Evolutionary conservation across 768 basidiomycete species (phyloP).

Genomic region (Nevesoporus exiguus): DNA sequence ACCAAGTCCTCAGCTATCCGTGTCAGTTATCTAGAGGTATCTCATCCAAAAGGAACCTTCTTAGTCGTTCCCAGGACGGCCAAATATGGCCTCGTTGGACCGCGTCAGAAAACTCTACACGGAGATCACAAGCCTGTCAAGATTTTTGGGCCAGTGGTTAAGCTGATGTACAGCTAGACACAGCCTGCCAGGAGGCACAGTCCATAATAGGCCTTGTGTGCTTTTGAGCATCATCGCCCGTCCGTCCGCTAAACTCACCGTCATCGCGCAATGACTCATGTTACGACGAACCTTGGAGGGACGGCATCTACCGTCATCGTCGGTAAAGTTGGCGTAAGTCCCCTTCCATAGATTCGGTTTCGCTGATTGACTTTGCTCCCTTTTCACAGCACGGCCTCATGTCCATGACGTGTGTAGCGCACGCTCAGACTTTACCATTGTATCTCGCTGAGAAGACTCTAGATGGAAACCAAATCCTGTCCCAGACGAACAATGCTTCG

Average conservation of each 20-base stretch:
- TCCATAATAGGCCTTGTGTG: background rate
- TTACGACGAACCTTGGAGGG: conserved; percentile 37
- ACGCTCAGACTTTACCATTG: background rate
- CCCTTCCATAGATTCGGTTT: background rate
- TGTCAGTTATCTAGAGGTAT: background rate
- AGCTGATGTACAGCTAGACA: background rate
- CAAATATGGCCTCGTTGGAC: background rate
- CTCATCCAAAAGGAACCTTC: no score
- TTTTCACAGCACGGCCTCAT: conserved; percentile 46
- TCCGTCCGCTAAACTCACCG: background rate
- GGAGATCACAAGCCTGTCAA: background rate
- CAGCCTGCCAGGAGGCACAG: background rate
- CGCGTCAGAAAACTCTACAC: background rate
- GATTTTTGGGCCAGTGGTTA: no score
- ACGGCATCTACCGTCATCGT: conserved; percentile 36
- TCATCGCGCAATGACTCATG: conserved; percentile 24
- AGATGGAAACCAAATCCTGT: conserved; percentile 44
- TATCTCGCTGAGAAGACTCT: background rate
- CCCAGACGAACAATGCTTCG: conserved; percentile 59
- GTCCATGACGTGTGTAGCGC: conserved; percentile 48
- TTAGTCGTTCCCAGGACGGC: no score
- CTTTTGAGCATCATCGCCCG: background rate
- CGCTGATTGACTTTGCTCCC: background rate
- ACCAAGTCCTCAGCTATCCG: no score
- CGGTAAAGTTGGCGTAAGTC: conserved; percentile 37